phyloP scores from a whole-genome alignment of 139 green algal species.

The Pseudopediastrum boryanum region DNA sequence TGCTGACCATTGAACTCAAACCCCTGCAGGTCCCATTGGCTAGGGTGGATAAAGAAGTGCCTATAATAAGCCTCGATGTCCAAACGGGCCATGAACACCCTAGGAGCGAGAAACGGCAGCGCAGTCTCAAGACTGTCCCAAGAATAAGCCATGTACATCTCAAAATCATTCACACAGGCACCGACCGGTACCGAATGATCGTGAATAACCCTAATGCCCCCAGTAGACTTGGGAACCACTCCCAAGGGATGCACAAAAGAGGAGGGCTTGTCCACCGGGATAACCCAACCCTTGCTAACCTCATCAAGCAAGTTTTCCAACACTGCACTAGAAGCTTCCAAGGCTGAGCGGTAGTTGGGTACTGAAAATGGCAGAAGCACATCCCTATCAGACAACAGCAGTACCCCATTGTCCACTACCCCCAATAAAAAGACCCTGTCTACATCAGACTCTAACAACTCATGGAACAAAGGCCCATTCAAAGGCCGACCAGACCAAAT shows the following conservation, averaged over 20 bases:
- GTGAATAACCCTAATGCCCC: background rate
- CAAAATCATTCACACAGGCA: slow-evolving; percentile 13
- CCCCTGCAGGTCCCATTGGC: slow-evolving; percentile 3
- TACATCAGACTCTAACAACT: background rate
- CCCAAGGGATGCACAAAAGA: slow-evolving; percentile 5
- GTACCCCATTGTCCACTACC: background rate
- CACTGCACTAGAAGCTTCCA: background rate
- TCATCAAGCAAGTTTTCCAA: background rate
- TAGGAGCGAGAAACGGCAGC: background rate
- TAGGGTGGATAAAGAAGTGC: slow-evolving; percentile 9
- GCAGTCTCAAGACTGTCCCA: slow-evolving; percentile 1
- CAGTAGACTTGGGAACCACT: background rate
- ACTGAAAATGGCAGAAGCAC: background rate
- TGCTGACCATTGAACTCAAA: background rate
- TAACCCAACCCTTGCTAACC: background rate
- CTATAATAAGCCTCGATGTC: slow-evolving; percentile 9
- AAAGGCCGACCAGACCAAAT: no score
- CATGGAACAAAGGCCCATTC: background rate
- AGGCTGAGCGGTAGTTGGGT: background rate
- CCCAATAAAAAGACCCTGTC: background rate
- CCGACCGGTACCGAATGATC: background rate
- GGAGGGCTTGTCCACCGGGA: background rate
- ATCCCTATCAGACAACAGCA: background rate
- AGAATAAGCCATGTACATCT: background rate
- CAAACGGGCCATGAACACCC: slow-evolving; percentile 2